Percentiles rank a stretch among this genome's conserved stretches.
These are phyloP conservation scores for Russula vinacea DNA, from an alignment of 768 basidiomycete genomes.

Conservation along the genomic window DNA sequence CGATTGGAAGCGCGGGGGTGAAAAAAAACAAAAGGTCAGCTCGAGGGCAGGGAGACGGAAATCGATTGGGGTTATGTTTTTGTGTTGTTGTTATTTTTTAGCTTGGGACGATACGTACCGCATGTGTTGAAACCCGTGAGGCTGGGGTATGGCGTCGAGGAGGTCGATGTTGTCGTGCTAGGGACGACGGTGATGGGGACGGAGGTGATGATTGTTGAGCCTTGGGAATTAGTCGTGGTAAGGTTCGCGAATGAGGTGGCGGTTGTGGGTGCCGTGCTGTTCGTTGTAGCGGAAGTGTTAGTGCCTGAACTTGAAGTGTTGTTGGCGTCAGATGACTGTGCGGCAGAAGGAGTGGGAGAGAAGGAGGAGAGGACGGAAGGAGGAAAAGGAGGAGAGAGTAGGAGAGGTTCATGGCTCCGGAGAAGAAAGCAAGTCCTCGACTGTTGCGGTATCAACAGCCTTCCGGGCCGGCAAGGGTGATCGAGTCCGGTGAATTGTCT, in stretches of 20 bases:
- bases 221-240: slow-evolving; percentile 26
- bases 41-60: neutral
- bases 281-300: neutral
- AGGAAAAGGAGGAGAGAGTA: neutral
- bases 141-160: slow-evolving; percentile 22
- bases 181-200: slow-evolving; percentile 27
- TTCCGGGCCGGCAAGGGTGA: neutral
- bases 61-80: neutral
- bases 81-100: neutral
- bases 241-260: slow-evolving; percentile 13
- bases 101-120: slow-evolving; percentile 15
- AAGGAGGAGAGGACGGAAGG: neutral
- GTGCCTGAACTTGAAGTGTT: neutral
- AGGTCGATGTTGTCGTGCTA: slow-evolving; percentile 7
- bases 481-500: no score
- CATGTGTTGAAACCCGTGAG: slow-evolving; percentile 19
- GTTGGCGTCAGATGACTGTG: neutral
- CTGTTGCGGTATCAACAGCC: neutral
- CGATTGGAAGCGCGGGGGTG: neutral
- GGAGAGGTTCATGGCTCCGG: neutral
- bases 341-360: neutral
- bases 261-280: neutral
- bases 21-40: neutral
- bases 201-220: slow-evolving; percentile 23
- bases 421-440: neutral